Conservation (phyloP, 2,329 filamentous ascomycete genomes). For the Chaetomiaceae sp. region DNA sequence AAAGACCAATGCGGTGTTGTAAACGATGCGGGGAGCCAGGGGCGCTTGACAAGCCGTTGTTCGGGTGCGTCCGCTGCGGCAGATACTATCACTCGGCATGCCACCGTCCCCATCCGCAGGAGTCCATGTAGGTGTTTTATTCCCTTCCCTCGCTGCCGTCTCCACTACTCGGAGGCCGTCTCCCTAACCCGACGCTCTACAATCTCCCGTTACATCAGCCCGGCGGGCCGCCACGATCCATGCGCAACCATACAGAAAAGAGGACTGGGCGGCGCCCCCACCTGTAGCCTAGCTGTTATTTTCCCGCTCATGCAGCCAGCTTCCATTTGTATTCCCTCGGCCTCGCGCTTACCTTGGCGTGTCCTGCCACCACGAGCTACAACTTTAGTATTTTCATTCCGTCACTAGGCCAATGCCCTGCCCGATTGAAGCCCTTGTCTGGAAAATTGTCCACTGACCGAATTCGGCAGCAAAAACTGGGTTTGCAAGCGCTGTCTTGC, state of each 20-base stretch:
- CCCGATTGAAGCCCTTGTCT: not conserved
- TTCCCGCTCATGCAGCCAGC: constrained; percentile 5
- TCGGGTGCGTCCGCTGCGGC: constrained; percentile 23
- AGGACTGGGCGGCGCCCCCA: not conserved
- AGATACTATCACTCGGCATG: constrained; percentile 27
- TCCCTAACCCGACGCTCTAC: not conserved
- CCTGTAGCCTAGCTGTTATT: constrained; percentile 11
- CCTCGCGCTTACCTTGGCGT: constrained; percentile 4
- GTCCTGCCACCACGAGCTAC: constrained; percentile 2
- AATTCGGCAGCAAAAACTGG: constrained; percentile 15
- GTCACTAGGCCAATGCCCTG: not conserved
- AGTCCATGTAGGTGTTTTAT: constrained; percentile 17
- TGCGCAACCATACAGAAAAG: constrained; percentile 1
- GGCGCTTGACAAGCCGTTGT: constrained; percentile 22
- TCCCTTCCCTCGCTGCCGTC: not conserved
- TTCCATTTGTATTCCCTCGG: constrained; percentile 6
- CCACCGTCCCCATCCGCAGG: constrained; percentile 22
- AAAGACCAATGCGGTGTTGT: constrained; percentile 15
- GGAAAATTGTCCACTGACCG: not conserved
- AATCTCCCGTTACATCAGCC: constrained; percentile 1
- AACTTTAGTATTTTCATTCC: not conserved
- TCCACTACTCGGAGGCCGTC: not conserved
- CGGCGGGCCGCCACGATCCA: not conserved
- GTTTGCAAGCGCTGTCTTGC: constrained; percentile 21
- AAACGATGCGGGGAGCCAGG: constrained; percentile 18